Conservation (phyloP, 306 rosid genomes). For the Senna siamea region DNA sequence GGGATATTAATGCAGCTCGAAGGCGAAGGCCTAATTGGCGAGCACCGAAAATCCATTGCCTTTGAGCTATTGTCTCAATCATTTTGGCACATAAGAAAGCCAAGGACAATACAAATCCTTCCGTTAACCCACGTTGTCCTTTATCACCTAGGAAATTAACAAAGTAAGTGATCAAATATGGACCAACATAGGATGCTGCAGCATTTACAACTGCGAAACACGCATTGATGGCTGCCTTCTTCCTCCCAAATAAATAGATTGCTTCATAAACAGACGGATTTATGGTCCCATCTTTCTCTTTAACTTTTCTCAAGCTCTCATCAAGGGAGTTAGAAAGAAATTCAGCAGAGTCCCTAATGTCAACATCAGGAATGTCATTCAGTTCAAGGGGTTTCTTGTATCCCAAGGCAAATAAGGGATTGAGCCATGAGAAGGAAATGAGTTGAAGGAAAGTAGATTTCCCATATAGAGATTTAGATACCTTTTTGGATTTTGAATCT, state of each 20-base stretch:
- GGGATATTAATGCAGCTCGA: conserved; percentile 80
- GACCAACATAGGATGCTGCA: conserved; percentile 89
- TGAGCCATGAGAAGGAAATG: conserved; percentile 90
- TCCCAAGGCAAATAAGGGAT: conserved; percentile 75
- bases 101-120: conserved; percentile 74
- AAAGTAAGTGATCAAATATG: conserved; percentile 84
- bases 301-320: conserved; percentile 57
- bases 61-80: conserved; percentile 80
- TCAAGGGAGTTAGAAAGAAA: conserved; percentile 59
- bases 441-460: conserved; percentile 71
- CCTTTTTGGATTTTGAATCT: conserved; percentile 19
- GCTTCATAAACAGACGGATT: conserved; percentile 76
- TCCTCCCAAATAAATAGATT: conserved; percentile 69
- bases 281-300: conserved; percentile 58
- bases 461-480: conserved; percentile 59
- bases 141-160: conserved; percentile 68
- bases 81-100: conserved; percentile 75
- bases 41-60: conserved; percentile 97
- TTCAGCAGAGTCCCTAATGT: conserved; percentile 71
- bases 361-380: conserved; percentile 72
- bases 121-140: conserved; percentile 52
- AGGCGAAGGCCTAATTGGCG: conserved; percentile 91
- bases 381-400: conserved; percentile 69
- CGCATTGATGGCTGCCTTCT: conserved; percentile 79
- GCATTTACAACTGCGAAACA: conserved; percentile 70